Base-by-base conservation (phyloP, 768 basidiomycete genomes). In the Goffeauzyma gilvescens region DNA sequence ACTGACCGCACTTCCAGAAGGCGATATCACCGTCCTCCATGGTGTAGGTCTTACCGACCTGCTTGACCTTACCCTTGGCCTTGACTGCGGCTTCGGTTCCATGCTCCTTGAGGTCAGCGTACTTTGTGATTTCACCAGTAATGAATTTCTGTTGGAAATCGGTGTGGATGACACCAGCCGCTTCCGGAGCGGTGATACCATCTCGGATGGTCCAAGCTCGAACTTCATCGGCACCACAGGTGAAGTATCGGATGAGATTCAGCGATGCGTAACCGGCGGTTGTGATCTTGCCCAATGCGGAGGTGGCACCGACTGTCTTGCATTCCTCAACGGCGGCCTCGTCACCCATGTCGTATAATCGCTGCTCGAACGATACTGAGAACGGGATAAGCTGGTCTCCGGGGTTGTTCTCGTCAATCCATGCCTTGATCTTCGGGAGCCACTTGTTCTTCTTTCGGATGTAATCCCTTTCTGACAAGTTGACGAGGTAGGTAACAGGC, bases 371-470 rank as follows among this genome's bases (percentile, higher is more conserved):
- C 5, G 89, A 75, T 41, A 98, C 93, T 22, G 85, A 89, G 71
- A 96, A 95, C 10, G 93, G 93, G 51, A 98, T 90, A 49, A 98
- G 73, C 14, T 76, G 75, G 55, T 98, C 93, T 39, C 93, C 93
- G 2, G 90, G 78, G 68, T 93, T 95, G 68, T 96, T 74, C 58
- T 76, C 73, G 67, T 95, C 89, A 57, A 98, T 90, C 93, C 93
- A 98, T 22, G 67, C 81, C 63, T 95, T 95, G 71, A 96, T 96
- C 69, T 90, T 93, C 15, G 87, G 74, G 24, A 96, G 67, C 89
- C 93, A 96, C 71, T 95, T 96, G 70, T 95, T 96, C 76, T 95
- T 96, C 67, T 95, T 96, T 50, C 93, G 78, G 46, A 83, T 67
- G 56, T 82, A 98, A 62, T 98, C 93, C 51, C 75, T 74, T 65